Evolutionary conservation across 345 rosid species (phyloP), one percentile per base, ranked within the genome.

Genomic region (Pistacia atlantica): DNA sequence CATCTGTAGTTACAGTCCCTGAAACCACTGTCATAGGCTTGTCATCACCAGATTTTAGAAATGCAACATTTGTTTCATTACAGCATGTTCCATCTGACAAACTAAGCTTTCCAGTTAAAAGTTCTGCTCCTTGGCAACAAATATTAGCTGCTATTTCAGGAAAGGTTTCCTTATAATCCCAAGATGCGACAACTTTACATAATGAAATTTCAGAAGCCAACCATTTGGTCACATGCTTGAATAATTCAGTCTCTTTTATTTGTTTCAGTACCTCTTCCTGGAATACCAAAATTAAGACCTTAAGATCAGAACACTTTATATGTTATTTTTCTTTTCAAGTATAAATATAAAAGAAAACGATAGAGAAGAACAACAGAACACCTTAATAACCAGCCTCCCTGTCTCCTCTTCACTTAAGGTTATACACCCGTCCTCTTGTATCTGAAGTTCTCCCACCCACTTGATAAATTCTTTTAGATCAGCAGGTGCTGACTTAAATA

Each of bases 121-220:
- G 71, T 69, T 69, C 74, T 13, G 83, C 81, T 52, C 77, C 83
- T 73, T 83, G 85, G 73, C 85, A 83, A 60, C 83, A 83, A 28
- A 79, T 68, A 37, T 83, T 65, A 4, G 78, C 70, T 35, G 79
- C 80, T 37, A 67, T 61, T 38, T 83, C 78, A n/a, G 80, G 69
- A 16, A 83, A 74, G 18, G 20, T 18, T 3, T 76, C 80, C 56
- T 58, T 65, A 11, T 3, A 49, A 62, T 56, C 62, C 7, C 63
- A 76, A 51, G 76, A 2, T 31, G 49, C 10, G 8, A 16, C 8
- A n/a, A 22, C 54, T 52, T 77, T 12, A n/a, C 84, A 70, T 22
- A 38, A 28, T 14, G 73, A 73, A 38, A 59, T n/a, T 76, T 57
- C 73, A 49, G 57, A 74, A 49, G 65, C 65, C 76, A 79, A 73